phyloP scores from a whole-genome alignment of 768 basidiomycete species.

The Suillus placidus region DNA sequence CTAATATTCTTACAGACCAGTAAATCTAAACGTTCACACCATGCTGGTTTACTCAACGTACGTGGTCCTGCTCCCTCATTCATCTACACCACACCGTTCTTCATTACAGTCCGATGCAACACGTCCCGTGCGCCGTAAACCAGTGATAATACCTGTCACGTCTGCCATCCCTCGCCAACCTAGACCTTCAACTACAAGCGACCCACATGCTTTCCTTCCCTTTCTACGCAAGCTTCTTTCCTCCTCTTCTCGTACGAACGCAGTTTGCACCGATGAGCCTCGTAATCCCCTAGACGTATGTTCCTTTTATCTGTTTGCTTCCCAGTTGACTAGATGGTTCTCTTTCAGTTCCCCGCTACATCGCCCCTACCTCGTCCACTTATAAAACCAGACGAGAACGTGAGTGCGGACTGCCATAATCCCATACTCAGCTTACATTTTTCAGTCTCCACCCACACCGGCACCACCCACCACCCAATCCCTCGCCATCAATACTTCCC shows the following conservation, averaged over 20 bases:
- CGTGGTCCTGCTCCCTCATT: neutral
- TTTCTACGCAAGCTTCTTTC: neutral
- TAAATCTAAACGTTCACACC: neutral
- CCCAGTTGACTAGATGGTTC: neutral
- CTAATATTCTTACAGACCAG: neutral
- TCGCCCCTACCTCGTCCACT: neutral
- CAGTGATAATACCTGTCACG: neutral
- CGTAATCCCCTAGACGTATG: neutral
- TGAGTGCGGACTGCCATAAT: neutral
- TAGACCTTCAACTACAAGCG: neutral
- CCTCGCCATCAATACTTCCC: neutral
- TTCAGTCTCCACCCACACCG: neutral
- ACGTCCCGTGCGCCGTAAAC: neutral
- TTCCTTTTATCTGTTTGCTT: neutral
- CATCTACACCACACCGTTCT: neutral
- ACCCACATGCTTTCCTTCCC: neutral
- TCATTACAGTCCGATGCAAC: neutral
- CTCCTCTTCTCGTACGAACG: neutral
- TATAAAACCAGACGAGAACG: neutral
- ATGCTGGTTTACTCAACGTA: neutral
- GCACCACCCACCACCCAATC: neutral
- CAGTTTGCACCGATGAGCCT: neutral
- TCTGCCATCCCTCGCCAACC: neutral
- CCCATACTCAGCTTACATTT: neutral
- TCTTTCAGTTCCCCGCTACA: neutral